A percentile compares a stretch with the other conserved stretches of the same genome.
Conservation (phyloP, 768 basidiomycete species). For the Leccinum olivaceopallidum region DNA sequence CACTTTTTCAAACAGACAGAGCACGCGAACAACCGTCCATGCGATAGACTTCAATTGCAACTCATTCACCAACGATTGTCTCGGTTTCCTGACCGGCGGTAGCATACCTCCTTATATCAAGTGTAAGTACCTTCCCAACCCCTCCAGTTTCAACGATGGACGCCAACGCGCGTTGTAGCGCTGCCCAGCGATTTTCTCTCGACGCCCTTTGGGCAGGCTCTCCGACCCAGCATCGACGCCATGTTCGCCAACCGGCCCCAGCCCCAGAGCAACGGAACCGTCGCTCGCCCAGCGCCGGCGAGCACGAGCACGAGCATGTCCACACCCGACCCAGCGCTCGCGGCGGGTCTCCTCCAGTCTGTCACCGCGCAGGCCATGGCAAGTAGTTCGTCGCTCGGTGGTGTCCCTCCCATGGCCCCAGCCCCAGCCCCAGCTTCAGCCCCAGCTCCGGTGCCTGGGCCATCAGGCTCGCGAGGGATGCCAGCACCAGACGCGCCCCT, state of each 20-base stretch:
- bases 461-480: slow-evolving; percentile 23
- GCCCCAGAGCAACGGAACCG: slow-evolving; percentile 29
- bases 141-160: neutral
- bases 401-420: neutral
- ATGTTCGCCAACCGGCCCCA: slow-evolving; percentile 62
- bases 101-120: slow-evolving; percentile 82
- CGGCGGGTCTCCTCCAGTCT: slow-evolving; percentile 55
- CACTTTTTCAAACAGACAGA: neutral
- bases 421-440: neutral
- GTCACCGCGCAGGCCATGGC: slow-evolving; percentile 52
- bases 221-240: slow-evolving; percentile 88
- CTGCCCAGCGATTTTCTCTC: slow-evolving; percentile 84
- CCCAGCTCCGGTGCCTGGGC: slow-evolving; percentile 13
- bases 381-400: slow-evolving; percentile 10
- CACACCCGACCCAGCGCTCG: slow-evolving; percentile 48
- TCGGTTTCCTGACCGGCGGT: slow-evolving; percentile 84
- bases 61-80: slow-evolving; percentile 86
- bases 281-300: slow-evolving; percentile 30
- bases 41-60: slow-evolving; percentile 89
- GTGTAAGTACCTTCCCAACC: slow-evolving; percentile 41
- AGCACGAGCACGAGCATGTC: slow-evolving; percentile 14
- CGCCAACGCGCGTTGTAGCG: slow-evolving; percentile 40
- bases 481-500: slow-evolving; percentile 46
- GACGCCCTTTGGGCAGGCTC: slow-evolving; percentile 82
- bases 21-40: neutral